These are phyloP conservation scores for Aspergillus nidulans DNA, from an alignment of 495 filamentous ascomycete genomes.

Conservation along the genomic window DNA sequence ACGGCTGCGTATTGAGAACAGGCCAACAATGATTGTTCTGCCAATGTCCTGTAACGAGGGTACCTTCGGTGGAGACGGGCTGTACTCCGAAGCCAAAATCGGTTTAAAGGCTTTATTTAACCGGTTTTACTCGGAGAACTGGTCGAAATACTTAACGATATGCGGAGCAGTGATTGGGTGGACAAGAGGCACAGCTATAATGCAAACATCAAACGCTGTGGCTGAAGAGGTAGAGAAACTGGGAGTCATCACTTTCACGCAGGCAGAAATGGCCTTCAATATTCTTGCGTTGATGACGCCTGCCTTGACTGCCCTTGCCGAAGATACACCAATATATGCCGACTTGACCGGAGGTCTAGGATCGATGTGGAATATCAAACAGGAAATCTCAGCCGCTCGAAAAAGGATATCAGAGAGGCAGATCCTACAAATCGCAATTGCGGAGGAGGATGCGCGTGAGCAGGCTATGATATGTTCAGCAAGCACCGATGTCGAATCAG, in stretches of 20 bases:
- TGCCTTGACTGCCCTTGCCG: conserved; percentile 79
- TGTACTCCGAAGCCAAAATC: conserved; percentile 97
- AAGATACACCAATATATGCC: conserved; percentile 23
- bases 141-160: conserved; percentile 94
- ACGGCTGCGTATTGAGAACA: conserved; percentile 77
- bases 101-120: conserved; percentile 96
- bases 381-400: conserved; percentile 53
- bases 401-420: conserved; percentile 81
- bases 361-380: conserved; percentile 19
- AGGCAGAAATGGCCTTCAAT: conserved; percentile 99
- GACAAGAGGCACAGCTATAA: conserved; percentile 96
- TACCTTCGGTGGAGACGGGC: conserved; percentile 93
- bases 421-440: conserved; percentile 29
- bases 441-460: conserved; percentile 14
- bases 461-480: conserved; percentile 62
- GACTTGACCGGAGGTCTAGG: conserved; percentile 23
- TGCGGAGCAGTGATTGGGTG: conserved; percentile 98
- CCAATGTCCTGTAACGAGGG: conserved; percentile 97
- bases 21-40: conserved; percentile 91
- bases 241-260: conserved; percentile 97
- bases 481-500: conserved; percentile 55
- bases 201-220: conserved; percentile 95
- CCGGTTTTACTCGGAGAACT: conserved; percentile 94
- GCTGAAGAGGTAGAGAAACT: conserved; percentile 93
- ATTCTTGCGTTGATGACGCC: conserved; percentile 94